phyloP scores from a whole-genome alignment of 257 asterid species.

The Nicotiana otophora region DNA sequence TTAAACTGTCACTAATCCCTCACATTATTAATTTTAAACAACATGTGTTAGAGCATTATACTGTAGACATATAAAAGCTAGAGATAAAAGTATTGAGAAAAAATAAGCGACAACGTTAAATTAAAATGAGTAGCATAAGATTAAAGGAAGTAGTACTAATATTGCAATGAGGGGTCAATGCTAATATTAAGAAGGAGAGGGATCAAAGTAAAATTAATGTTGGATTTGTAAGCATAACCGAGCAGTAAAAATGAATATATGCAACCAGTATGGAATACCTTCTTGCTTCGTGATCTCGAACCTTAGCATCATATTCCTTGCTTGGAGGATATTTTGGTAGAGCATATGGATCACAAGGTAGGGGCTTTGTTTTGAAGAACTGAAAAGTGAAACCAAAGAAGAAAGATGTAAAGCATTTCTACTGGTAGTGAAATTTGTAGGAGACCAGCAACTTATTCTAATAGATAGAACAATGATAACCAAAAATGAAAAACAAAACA shows the following conservation, averaged over 20 bases:
- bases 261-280: slow-evolving; percentile 17
- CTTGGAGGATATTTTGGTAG: slow-evolving; percentile 52
- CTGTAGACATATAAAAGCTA: not conserved
- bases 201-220: not conserved
- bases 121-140: not conserved
- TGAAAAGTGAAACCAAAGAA: slow-evolving; percentile 17
- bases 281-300: slow-evolving; percentile 43
- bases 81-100: not conserved
- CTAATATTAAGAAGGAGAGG: not conserved
- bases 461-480: not conserved
- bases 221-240: not conserved
- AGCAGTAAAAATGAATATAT: not conserved
- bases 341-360: slow-evolving; percentile 45
- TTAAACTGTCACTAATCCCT: not conserved
- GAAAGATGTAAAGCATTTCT: not conserved
- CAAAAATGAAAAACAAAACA: not conserved
- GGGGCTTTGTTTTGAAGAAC: slow-evolving; percentile 44
- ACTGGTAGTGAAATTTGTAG: not conserved
- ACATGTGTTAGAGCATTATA: not conserved
- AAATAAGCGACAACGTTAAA: not conserved
- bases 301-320: slow-evolving; percentile 44
- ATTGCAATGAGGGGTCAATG: not conserved
- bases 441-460: not conserved
- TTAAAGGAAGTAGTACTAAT: not conserved
- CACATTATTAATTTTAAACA: not conserved